A percentile compares a stretch with the other conserved stretches of the same genome.
Evolutionary conservation across 176 grass and related monocot species (phyloP).

Genomic region (Musa beccarii): DNA sequence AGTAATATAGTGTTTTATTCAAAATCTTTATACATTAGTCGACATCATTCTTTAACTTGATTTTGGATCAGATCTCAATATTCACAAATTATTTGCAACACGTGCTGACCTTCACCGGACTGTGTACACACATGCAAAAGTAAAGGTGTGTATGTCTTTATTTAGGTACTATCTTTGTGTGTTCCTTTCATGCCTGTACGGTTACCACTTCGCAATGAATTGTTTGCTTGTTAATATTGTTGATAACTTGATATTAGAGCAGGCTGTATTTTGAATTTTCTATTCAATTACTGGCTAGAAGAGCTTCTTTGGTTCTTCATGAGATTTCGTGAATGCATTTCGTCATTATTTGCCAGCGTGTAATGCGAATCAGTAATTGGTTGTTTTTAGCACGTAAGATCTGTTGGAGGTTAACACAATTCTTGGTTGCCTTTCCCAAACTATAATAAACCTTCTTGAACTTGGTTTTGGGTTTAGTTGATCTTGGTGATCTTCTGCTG

Average conservation of each 20-base stretch:
- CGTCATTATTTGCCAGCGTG: neutral
- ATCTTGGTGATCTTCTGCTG: too few relatives aligned
- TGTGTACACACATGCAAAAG: constrained; percentile 93
- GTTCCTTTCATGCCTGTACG: neutral
- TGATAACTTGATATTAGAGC: neutral
- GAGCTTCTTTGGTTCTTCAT: neutral
- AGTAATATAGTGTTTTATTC: constrained; percentile 18
- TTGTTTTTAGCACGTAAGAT: neutral
- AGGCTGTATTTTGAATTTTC: neutral
- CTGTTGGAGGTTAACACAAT: neutral
- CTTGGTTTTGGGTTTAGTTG: too few relatives aligned
- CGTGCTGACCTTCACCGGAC: constrained; percentile 83
- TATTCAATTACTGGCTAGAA: neutral
- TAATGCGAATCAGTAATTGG: neutral
- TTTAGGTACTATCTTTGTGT: neutral
- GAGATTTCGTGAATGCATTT: neutral
- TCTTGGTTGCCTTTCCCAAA: neutral
- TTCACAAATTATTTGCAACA: constrained; percentile 85
- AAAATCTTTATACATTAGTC: neutral
- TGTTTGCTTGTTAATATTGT: neutral
- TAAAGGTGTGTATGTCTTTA: constrained; percentile 46
- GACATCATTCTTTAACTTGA: neutral
- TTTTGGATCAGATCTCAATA: constrained; percentile 55
- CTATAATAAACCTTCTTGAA: neutral
- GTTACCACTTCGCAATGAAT: neutral